phyloP scores from a whole-genome alignment of 1,284 basidiomycete genomes.

The Malassezia furfur region DNA sequence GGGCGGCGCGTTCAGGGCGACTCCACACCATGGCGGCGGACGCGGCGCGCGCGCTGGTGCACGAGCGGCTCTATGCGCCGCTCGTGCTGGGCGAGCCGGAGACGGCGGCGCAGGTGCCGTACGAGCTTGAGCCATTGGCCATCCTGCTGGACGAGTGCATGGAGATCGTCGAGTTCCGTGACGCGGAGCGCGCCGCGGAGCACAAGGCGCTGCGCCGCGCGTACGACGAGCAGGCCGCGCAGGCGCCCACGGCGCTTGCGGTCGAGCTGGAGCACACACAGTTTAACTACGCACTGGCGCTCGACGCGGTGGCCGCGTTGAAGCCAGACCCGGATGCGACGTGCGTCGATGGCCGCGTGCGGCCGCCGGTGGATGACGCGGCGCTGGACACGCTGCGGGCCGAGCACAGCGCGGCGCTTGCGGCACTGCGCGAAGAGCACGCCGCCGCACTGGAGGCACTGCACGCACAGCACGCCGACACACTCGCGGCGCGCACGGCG shows the following conservation, averaged over 20 bases:
- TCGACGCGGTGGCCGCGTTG: conserved; percentile 7
- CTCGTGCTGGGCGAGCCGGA: background rate
- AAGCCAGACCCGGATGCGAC: conserved; percentile 12
- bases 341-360: background rate
- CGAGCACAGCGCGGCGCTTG: background rate
- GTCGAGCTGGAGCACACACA: background rate
- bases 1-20: background rate
- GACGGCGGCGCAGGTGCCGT: background rate
- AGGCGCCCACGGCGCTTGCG: background rate
- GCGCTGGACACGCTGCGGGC: background rate
- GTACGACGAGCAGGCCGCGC: background rate
- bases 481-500: no score
- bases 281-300: conserved; percentile 16
- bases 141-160: conserved; percentile 10
- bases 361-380: background rate
- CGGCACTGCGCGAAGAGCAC: background rate
- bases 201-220: background rate
- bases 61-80: background rate
- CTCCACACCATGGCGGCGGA: background rate
- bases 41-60: background rate
- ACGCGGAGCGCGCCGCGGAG: conserved; percentile 3
- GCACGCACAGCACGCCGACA: no score
- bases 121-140: conserved; percentile 3
- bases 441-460: background rate
- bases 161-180: conserved; percentile 11